Base-by-base conservation (phyloP, 2,329 filamentous ascomycete genomes). In the Talaromyces sp. region DNA sequence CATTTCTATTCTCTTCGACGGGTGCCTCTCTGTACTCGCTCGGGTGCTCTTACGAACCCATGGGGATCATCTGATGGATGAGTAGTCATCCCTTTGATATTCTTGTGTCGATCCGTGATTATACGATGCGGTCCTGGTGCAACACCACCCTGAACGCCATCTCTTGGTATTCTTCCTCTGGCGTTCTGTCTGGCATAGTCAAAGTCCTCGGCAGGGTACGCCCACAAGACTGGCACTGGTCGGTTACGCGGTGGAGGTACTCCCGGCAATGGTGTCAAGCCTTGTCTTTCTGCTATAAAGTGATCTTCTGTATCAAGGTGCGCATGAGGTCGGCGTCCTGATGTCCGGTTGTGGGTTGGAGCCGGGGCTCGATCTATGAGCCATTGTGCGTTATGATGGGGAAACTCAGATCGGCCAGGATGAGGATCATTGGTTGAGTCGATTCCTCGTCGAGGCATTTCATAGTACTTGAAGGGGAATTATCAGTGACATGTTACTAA, bases 61-160 rank as follows among this genome's bases (percentile, higher is more conserved):
- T 11, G 11, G 31, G 2, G 1, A n/a, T 32, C 31, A 32, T 11
- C 31, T 32, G 31, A 4, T 11, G 31, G 31, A 32, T 32, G 31
- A 12, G 31, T 32, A 32, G 31, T 32, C 31, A 32, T 32, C 3
- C 41, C 41, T 19, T 46, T n/a, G 41, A 46, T 46, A n/a, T 21
- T n/a, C 9, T 21, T 46, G 17, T 46, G 9, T 46, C 41, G 17
- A 46, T 21, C 41, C 17, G 41, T 46, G 3, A 46, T 46, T 68
- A 76, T n/a, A 79, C 81, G 41, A 19, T 46, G 17, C 17, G 17
- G 41, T 8, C 41, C 41, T 32, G 31, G 31, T 11, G 31, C 10
- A 32, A 32, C 10, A 1, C 31, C 31, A 12, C 31, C 10, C 11
- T 9, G 31, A 21, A 21, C 41, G 17, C 17, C 17, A 19, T 46